phyloP scores from a whole-genome alignment of 306 rosid species.

The Benincasa hispida region DNA sequence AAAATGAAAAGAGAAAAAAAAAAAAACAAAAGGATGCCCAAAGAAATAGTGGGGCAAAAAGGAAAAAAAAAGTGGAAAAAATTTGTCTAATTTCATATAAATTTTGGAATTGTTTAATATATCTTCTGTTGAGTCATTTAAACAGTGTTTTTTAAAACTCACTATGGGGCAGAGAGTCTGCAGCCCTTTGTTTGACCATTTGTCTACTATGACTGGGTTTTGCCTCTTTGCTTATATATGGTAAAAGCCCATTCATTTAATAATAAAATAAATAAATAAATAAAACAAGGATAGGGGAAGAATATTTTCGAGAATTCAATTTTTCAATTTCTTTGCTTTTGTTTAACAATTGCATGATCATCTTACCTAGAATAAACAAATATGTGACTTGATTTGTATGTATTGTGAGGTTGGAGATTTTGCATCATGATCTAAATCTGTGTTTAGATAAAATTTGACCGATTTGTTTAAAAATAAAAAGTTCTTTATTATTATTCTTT shows the following conservation, averaged over 20 bases:
- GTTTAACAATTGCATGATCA: background rate
- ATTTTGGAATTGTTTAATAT: conserved; percentile 3
- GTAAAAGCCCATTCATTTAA: background rate
- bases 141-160: background rate
- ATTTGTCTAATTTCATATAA: background rate
- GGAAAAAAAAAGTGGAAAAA: background rate
- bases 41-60: background rate
- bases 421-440: too few species aligned
- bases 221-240: conserved; percentile 14
- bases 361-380: background rate
- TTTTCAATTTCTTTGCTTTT: background rate
- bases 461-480: too few species aligned
- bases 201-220: conserved; percentile 13
- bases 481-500: too few species aligned
- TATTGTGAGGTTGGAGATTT: too few species aligned
- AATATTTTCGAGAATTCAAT: background rate
- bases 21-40: too few species aligned
- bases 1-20: background rate
- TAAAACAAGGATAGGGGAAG: background rate
- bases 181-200: conserved; percentile 26
- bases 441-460: too few species aligned
- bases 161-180: conserved; percentile 14
- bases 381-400: too few species aligned
- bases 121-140: conserved; percentile 5
- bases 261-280: background rate